Percentiles rank a stretch among this genome's conserved stretches.
Evolutionary conservation across 2,329 filamentous ascomycete genomes (phyloP).

Genomic region (Ceratocystis alfenasii): DNA sequence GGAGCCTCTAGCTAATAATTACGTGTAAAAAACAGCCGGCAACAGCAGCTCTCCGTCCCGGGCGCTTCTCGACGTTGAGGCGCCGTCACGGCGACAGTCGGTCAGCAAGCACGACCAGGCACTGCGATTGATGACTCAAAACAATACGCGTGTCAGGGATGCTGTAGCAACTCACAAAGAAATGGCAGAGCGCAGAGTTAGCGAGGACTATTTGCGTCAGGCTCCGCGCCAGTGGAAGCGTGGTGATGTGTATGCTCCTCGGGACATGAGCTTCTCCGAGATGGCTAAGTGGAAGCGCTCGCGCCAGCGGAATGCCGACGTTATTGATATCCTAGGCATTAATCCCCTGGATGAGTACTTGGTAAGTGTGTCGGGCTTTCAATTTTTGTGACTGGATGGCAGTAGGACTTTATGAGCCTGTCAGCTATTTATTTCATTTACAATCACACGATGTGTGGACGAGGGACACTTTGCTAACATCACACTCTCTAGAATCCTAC

Average conservation of each 20-base stretch:
- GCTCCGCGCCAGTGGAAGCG: constrained; percentile 57
- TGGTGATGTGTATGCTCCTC: constrained; percentile 83
- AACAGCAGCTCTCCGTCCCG: constrained; percentile 21
- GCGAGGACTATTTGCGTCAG: constrained; percentile 47
- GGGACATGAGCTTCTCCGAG: constrained; percentile 69
- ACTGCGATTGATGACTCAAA: constrained; percentile 23
- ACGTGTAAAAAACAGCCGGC: neutral
- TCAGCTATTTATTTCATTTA: neutral
- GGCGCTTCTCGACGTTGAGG: constrained; percentile 20
- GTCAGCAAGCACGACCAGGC: constrained; percentile 20
- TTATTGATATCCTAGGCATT: constrained; percentile 67
- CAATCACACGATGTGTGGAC: neutral
- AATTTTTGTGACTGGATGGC: neutral
- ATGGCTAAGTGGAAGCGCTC: constrained; percentile 65
- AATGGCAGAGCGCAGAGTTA: constrained; percentile 29
- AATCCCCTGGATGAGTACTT: constrained; percentile 79
- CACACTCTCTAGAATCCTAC: constrained; percentile 64
- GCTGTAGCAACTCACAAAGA: constrained; percentile 24
- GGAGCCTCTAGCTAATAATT: too few species aligned
- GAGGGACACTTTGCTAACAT: neutral
- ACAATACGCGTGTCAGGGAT: constrained; percentile 23
- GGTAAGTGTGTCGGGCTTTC: constrained; percentile 38
- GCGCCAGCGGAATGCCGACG: constrained; percentile 50
- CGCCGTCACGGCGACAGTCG: constrained; percentile 24
- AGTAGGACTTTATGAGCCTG: neutral